A percentile compares a stretch with the other conserved stretches of the same genome.
Conservation (phyloP, 108 stramenopile species). For the Phaeodactylum tricornutum region DNA sequence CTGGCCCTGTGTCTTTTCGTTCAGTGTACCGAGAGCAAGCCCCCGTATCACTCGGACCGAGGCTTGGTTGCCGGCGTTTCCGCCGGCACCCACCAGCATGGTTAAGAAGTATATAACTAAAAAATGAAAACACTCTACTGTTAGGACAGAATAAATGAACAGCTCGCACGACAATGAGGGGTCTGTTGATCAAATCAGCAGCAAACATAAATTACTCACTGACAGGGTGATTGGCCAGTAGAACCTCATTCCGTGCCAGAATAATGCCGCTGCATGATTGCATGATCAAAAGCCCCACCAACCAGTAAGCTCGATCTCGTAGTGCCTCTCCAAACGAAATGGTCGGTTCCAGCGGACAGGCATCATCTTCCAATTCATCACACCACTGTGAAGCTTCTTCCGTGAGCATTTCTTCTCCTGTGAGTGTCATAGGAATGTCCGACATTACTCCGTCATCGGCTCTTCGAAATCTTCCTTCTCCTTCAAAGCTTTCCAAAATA, state of each 20-base stretch:
- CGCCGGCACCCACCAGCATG: constrained; percentile 85
- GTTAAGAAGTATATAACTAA: constrained; percentile 74
- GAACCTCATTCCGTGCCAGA: constrained; percentile 58
- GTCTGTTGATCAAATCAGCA: neutral
- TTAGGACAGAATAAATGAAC: neutral
- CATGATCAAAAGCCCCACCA: constrained; percentile 78
- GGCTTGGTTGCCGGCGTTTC: constrained; percentile 89
- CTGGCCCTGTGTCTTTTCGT: constrained; percentile 35
- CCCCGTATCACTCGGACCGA: constrained; percentile 80
- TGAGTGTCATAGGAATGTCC: constrained; percentile 16
- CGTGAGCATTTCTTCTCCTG: constrained; percentile 7
- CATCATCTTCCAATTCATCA: constrained; percentile 20
- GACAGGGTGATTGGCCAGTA: constrained; percentile 71
- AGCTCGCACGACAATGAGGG: neutral
- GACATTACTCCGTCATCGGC: neutral
- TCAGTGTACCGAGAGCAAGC: constrained; percentile 67
- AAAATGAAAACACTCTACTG: neutral
- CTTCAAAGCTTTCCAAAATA: constrained; percentile 53
- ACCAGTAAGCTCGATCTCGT: constrained; percentile 72
- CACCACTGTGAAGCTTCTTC: constrained; percentile 20
- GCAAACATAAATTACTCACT: constrained; percentile 6
- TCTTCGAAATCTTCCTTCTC: constrained; percentile 20
- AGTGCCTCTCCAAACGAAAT: constrained; percentile 50
- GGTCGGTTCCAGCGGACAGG: constrained; percentile 31
- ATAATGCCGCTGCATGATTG: constrained; percentile 81